These are phyloP conservation scores for Penstemon newberryi DNA, from an alignment of 257 asterid genomes.

Conservation along the genomic window DNA sequence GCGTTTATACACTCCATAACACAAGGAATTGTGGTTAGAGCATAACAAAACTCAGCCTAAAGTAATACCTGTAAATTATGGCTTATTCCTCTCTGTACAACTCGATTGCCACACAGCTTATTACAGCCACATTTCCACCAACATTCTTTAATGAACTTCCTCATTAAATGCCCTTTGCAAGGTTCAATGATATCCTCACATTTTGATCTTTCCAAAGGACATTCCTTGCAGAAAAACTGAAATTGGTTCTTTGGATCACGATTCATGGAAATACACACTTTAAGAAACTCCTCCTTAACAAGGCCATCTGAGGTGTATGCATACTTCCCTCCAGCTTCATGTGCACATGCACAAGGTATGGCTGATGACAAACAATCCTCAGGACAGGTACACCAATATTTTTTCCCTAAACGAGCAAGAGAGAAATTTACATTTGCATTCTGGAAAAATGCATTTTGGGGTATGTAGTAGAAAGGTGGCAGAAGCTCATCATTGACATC, in stretches of 20 bases:
- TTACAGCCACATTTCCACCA: slow-evolving; percentile 95
- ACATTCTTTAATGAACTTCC: slow-evolving; percentile 87
- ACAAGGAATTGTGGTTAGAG: slow-evolving; percentile 7
- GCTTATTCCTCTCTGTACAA: slow-evolving; percentile 89
- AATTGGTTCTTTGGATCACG: slow-evolving; percentile 66
- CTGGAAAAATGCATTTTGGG: slow-evolving; percentile 67
- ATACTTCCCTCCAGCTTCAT: slow-evolving; percentile 75
- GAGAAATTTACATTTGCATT: slow-evolving; percentile 64
- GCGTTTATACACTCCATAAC: slow-evolving; percentile 4
- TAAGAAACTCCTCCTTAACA: slow-evolving; percentile 70
- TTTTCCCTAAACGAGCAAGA: slow-evolving; percentile 73
- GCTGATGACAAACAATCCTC: slow-evolving; percentile 72
- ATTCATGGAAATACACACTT: slow-evolving; percentile 74
- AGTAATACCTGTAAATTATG: slow-evolving; percentile 67
- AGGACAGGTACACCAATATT: slow-evolving; percentile 61
- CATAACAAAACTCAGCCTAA: slow-evolving; percentile 16
- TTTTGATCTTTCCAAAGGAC: slow-evolving; percentile 85
- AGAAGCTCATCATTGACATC: slow-evolving; percentile 55
- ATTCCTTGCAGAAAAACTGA: slow-evolving; percentile 67
- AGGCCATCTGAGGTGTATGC: slow-evolving; percentile 84
- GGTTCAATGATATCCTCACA: slow-evolving; percentile 51
- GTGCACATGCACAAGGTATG: slow-evolving; percentile 74
- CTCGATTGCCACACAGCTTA: slow-evolving; percentile 87
- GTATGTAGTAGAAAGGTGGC: slow-evolving; percentile 79
- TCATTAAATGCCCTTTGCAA: slow-evolving; percentile 90